phyloP scores from a whole-genome alignment of 306 rosid genomes.

The Vigna hirtella region DNA sequence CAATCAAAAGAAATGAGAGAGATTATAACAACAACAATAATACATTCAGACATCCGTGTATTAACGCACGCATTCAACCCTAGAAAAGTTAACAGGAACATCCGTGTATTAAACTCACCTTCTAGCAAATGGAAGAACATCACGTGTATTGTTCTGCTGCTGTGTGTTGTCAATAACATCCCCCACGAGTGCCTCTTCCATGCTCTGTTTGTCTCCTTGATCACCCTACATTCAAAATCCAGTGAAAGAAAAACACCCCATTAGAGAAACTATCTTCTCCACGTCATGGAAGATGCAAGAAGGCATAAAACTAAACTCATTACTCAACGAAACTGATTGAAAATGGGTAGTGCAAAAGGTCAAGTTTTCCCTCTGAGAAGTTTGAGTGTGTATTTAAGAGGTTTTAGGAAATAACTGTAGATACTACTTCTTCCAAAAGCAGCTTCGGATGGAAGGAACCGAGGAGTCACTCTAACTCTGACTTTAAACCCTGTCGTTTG shows the following conservation, averaged over 20 bases:
- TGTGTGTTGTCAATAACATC: constrained; percentile 30
- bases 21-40: neutral
- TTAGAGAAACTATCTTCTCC: neutral
- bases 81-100: neutral
- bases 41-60: neutral
- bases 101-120: constrained; percentile 46
- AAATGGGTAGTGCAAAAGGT: neutral
- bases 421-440: neutral
- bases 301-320: neutral
- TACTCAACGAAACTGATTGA: neutral
- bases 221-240: constrained; percentile 1
- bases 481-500: neutral
- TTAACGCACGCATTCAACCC: too few relatives aligned
- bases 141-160: constrained; percentile 31
- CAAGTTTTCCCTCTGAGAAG: neutral
- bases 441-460: neutral
- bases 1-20: neutral
- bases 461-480: neutral
- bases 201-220: neutral
- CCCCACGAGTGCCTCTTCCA: constrained; percentile 47
- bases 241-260: neutral
- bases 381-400: neutral
- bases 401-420: neutral
- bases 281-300: neutral
- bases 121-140: constrained; percentile 77